Evolutionary conservation across 257 asterid genomes (phyloP).

Genomic region (Pogostemon cablin): DNA sequence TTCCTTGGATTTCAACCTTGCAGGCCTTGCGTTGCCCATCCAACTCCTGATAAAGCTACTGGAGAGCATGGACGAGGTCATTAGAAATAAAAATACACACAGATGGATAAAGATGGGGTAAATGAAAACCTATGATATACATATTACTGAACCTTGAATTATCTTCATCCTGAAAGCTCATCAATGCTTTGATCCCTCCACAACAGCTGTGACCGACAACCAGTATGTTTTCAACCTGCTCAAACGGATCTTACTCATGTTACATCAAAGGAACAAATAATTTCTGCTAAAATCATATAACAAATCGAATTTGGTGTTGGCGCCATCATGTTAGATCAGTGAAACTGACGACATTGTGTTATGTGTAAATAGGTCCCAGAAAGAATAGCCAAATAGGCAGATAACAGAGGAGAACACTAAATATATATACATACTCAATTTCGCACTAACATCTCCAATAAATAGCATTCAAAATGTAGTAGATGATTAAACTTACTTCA

Average conservation of each 20-base stretch:
- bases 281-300: background rate
- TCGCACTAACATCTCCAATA: background rate
- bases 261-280: background rate
- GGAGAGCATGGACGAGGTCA: slow-evolving; percentile 33
- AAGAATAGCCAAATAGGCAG: background rate
- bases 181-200: slow-evolving; percentile 94
- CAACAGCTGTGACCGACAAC: slow-evolving; percentile 95
- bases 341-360: background rate
- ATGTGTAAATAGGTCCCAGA: background rate
- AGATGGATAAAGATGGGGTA: slow-evolving; percentile 10
- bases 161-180: slow-evolving; percentile 79
- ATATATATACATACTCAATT: background rate
- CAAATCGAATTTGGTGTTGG: background rate
- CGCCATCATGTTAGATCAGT: background rate
- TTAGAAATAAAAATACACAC: slow-evolving; percentile 27
- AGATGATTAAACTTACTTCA: slow-evolving; percentile 54
- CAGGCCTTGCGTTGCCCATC: slow-evolving; percentile 73
- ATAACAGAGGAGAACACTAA: background rate
- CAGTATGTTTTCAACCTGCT: slow-evolving; percentile 85
- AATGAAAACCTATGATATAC: background rate
- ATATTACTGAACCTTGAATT: slow-evolving; percentile 55
- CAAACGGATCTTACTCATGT: background rate
- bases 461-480: slow-evolving; percentile 1
- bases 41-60: slow-evolving; percentile 85
- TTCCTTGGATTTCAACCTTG: slow-evolving; percentile 66